Evolutionary conservation across 495 filamentous ascomycete species (phyloP).

Genomic region (Aspergillus egyptiacus): DNA sequence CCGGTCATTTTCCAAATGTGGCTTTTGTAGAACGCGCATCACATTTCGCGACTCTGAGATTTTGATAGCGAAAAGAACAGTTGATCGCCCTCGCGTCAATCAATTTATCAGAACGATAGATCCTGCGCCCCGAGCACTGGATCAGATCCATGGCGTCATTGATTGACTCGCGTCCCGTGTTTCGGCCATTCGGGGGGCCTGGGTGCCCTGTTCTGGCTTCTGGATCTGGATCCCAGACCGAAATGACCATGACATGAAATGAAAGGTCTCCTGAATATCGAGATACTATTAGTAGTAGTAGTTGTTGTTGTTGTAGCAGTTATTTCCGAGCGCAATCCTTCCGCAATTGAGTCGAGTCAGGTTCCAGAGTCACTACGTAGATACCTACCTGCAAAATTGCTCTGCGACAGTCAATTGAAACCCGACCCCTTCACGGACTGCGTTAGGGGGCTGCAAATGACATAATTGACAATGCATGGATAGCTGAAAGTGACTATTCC

Average conservation of each 20-base stretch:
- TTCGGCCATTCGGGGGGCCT: conserved; percentile 17
- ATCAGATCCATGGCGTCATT: conserved; percentile 20
- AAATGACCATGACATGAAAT: conserved; percentile 1
- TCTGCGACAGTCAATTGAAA: background rate
- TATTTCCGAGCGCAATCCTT: too few species aligned
- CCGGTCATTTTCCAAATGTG: background rate
- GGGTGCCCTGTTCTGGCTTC: conserved; percentile 16
- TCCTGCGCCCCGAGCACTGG: background rate
- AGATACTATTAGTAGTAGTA: too few species aligned
- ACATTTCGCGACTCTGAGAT: too few species aligned
- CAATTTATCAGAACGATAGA: background rate
- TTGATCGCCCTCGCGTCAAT: background rate
- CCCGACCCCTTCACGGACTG: background rate
- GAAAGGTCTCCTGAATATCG: background rate
- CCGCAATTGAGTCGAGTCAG: too few species aligned
- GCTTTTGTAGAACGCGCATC: background rate
- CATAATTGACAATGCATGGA: conserved; percentile 13
- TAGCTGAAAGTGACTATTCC: conserved; percentile 12
- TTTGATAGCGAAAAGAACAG: background rate
- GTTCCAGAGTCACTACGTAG: too few species aligned
- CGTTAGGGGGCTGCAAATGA: conserved; percentile 11
- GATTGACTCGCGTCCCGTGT: conserved; percentile 26
- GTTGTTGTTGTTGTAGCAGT: too few species aligned
- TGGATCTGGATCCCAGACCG: conserved; percentile 13
- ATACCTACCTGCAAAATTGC: too few species aligned